Conservation (phyloP, 306 rosid genomes). For the Amphicarpaea edgeworthii region DNA sequence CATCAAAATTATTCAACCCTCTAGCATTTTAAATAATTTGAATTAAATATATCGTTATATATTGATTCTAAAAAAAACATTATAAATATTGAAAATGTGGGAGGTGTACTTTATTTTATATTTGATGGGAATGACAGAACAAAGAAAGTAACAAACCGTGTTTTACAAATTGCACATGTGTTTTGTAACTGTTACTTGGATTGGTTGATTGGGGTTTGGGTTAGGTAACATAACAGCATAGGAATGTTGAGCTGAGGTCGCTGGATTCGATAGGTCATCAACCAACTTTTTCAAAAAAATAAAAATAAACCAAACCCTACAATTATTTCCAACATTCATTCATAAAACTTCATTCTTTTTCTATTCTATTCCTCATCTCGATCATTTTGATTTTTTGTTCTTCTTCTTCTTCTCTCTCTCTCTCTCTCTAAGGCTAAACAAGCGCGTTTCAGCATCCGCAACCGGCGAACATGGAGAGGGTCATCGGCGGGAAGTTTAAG, state of each 20-base stretch:
- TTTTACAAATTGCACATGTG: slow-evolving; percentile 28
- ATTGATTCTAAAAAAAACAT: too few relatives aligned
- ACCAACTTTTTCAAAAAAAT: slow-evolving; percentile 36
- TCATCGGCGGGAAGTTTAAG: slow-evolving; percentile 69
- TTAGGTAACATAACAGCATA: slow-evolving; percentile 37
- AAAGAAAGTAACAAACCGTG: slow-evolving; percentile 21
- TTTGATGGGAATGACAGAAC: not conserved
- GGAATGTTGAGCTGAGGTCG: slow-evolving; percentile 6
- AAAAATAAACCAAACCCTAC: not conserved
- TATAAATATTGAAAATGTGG: slow-evolving; percentile 7
- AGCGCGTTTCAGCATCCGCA: not conserved
- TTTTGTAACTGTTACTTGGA: slow-evolving; percentile 5
- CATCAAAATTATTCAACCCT: too few relatives aligned
- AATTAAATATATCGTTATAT: too few relatives aligned
- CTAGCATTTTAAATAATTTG: too few relatives aligned
- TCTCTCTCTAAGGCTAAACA: not conserved
- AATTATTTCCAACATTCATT: slow-evolving; percentile 38
- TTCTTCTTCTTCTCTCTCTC: not conserved
- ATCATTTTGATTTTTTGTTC: not conserved
- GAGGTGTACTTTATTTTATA: not conserved
- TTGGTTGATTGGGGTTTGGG: slow-evolving; percentile 12
- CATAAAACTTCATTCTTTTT: not conserved
- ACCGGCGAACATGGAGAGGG: slow-evolving; percentile 61
- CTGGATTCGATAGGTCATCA: slow-evolving; percentile 41
- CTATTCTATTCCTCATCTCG: not conserved